A percentile compares a stretch with the other conserved stretches of the same genome.
Evolutionary conservation across 352 stramenopile species (phyloP).

Genomic region (Phytophthora nicotianae): DNA sequence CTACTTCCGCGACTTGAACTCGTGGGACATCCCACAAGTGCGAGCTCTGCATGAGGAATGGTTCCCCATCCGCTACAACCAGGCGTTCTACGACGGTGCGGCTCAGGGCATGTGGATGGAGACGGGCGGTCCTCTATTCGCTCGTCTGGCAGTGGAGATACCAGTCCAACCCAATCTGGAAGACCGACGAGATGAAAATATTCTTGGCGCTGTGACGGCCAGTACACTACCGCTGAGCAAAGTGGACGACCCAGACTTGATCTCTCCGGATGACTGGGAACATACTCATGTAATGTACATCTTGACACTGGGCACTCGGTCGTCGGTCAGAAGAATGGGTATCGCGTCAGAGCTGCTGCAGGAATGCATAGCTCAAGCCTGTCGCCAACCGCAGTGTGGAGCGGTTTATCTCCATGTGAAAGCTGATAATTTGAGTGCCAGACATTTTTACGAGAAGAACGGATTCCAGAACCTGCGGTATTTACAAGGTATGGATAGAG

Average conservation of each 20-base stretch:
- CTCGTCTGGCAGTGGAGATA: constrained; percentile 79
- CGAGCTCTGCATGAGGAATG: constrained; percentile 95
- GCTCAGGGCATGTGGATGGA: constrained; percentile 88
- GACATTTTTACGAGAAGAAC: constrained; percentile 97
- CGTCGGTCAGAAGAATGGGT: constrained; percentile 84
- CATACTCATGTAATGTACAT: constrained; percentile 96
- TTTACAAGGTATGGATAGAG: constrained; percentile 76
- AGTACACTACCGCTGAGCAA: constrained; percentile 84
- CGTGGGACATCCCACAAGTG: constrained; percentile 89
- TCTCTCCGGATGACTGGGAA: constrained; percentile 55
- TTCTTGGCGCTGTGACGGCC: constrained; percentile 92
- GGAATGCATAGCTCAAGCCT: constrained; percentile 88
- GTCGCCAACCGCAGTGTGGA: constrained; percentile 78
- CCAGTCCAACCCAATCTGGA: constrained; percentile 6
- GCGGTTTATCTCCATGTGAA: constrained; percentile 98
- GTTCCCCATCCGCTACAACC: constrained; percentile 97
- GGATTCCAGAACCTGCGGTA: constrained; percentile 93
- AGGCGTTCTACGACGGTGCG: constrained; percentile 95
- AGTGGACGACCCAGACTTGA: constrained; percentile 64
- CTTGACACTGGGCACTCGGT: constrained; percentile 92
- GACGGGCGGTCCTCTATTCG: constrained; percentile 89
- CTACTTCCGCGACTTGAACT: constrained; percentile 72
- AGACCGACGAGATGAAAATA: constrained; percentile 37
- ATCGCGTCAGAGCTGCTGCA: constrained; percentile 92
- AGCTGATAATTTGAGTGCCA: constrained; percentile 92